Base-by-base conservation (phyloP, 2,329 filamentous ascomycete genomes). In the Tolypocladium paradoxum region DNA sequence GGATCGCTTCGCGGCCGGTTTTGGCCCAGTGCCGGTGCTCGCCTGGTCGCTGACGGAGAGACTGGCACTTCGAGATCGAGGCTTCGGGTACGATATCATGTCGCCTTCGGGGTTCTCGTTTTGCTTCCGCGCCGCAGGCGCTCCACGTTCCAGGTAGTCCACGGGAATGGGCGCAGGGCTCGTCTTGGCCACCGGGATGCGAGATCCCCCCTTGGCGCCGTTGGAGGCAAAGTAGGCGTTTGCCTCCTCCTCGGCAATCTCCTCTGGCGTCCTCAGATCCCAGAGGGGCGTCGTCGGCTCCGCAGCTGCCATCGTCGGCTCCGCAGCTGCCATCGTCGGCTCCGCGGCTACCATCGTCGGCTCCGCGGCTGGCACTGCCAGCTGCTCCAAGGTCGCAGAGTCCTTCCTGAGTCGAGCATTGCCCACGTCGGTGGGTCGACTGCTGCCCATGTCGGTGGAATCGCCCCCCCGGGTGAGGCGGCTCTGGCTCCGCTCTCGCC, bases 171-270 rank as follows among this genome's bases (percentile, higher is more conserved):
- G 90, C 22, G 83, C 79, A 2, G 88, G 87, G 65, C 89, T 96
- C 16, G 80, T 74, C 62, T 89, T 91, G 33, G 90, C 84, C 37
- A 97, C 78, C 1, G 93, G 93, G 65, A 99, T 96, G 52, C 89
- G 84, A 46, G 92, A 96, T 73, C 71, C 81, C 73, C 75, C 80
- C 70, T 78, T 86, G 63, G 66, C 72, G 59, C 61, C 79, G 70
- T 70, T 79, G 63, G 71, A 68, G 60, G 75, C 68, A 62, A 75
- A 79, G 58, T 81, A 82, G 51, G 69, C 64, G 48, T 73, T 73
- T 40, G 71, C 72, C 64, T 79, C 69, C 66, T 79, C 76, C 61
- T 82, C 73, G 46, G 85, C 84, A 56, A 88, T 86, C 65, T 96
- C 90, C 60, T 91, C 88, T 2, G 88, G 86, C 22, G 81, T 79